Conservation (phyloP, 2,329 filamentous ascomycete species). For the Fusarium duplospermum region DNA sequence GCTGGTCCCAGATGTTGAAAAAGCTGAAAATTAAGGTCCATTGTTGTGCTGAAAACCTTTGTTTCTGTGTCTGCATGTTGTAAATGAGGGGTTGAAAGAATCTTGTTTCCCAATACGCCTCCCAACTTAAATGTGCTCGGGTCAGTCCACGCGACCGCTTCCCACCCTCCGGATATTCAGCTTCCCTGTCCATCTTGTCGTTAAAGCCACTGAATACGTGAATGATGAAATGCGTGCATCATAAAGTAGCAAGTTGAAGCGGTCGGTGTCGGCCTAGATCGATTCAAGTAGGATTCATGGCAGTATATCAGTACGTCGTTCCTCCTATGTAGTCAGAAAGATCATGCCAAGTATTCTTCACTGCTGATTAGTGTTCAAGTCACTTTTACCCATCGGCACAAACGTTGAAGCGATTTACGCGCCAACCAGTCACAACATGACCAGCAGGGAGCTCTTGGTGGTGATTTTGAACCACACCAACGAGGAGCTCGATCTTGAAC, state of each 20-base stretch:
- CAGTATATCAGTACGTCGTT: not conserved
- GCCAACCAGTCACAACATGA: not conserved
- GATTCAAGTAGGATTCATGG: not conserved
- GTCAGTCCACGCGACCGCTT: not conserved
- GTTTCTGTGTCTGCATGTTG: not conserved
- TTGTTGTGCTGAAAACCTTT: not conserved
- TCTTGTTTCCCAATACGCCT: not conserved
- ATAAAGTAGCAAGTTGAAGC: not conserved
- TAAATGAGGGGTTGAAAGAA: not conserved
- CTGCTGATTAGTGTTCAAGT: not conserved
- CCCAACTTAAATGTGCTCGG: not conserved
- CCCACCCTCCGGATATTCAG: not conserved
- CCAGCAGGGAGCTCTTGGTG: constrained; percentile 10
- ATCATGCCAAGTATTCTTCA: not conserved
- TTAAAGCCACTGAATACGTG: not conserved
- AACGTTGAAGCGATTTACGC: not conserved
- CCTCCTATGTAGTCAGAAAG: not conserved
- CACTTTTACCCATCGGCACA: not conserved
- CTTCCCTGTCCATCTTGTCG: not conserved
- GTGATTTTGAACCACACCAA: constrained; percentile 28
- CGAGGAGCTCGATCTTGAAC: constrained; percentile 18
- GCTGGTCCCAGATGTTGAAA: not conserved
- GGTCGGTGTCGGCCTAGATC: not conserved
- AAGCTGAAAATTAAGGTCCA: not conserved
- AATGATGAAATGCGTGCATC: not conserved